Evolutionary conservation across 345 rosid genomes (phyloP), one percentile per base, ranked within the genome.

Genomic region (Pistacia vera): DNA sequence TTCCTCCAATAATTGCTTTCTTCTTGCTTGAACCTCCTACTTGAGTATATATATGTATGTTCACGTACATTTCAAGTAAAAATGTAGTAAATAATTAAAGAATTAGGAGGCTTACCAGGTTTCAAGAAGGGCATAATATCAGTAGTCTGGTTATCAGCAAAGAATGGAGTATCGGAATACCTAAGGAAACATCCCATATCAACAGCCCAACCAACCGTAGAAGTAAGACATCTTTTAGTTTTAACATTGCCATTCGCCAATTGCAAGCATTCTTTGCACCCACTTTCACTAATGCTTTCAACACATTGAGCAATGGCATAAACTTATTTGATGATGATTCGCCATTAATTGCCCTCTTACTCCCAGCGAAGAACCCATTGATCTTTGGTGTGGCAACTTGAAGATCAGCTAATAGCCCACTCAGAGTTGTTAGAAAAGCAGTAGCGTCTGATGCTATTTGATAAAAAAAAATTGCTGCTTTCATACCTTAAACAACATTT

Each of bases 111-210:
- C 76, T 71, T 13, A 87, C 88, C 76, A 8, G 38, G 75, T 51
- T 57, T 72, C 52, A 80, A 62, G 72, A 82, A 83, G 22, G 87
- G 83, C 0, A 8, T 35, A 33, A 87, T 76, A 74, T 85, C 57
- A 14, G 63, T 78, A 4, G 86, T 87, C 52, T 77, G 79, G 75
- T 83, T 85, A 56, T 76, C 86, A 0, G 79, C 60, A 58, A 87
- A 87, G 76, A 83, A 87, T 8, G 86, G 55, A 1, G 77, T 38
- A 22, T 69, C 81, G 0, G 87, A 85, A 74, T 74, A 85, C 66
- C 86, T 80, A 30, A 85, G 54, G 69, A 83, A 87, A 49, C 88
- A 87, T 5, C 88, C 91, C 3, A 77, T 79, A 77, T 85, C 84
- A 64, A 82, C 35, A 0, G 86, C 83, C 79, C 85, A 75, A 7